Base-by-base conservation (phyloP, 192 early-diverging fungal species). In the Coemansia sp. region DNA sequence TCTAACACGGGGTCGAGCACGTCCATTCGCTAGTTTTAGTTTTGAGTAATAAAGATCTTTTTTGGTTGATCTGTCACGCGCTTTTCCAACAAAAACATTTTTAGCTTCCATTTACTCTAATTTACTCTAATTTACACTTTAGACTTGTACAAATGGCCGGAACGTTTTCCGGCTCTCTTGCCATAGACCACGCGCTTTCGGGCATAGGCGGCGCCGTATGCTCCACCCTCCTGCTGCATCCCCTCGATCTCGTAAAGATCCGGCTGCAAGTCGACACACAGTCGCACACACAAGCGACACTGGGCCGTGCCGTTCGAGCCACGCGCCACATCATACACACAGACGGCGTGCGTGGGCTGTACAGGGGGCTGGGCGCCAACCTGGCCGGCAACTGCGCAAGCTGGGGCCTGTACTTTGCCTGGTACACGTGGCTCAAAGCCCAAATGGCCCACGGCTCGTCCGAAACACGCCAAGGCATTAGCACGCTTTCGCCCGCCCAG, bases 341-440 rank as follows among this genome's bases (percentile, higher is more conserved):
- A 6, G 85, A 91, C 65, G 90, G 89, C 5, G 42, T 84, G 1
- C 68, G 76, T 15, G 94, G 93, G 7, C 82, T 99, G 3, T 99
- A 99, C 73, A 85, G 93, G n/a, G 97, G 95, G 10, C 65, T 99
- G 3, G 61, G 86, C 0, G 88, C 97, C 37, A 99, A 95, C 51
- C 84, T 98, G 56, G 90, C 90, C 11, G 97, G 96, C 0, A 86
- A 94, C 24, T 91, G 90, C 10, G 74, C 89, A 11, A 94, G 92
- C 49, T 99, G 97, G 96, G 95, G 95, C 1, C 73, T 99, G n/a
- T 99, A 98, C 65, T 98, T 99, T 79, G 92, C 87, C 31, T 93
- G 89, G 88, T 95, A 93, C 40, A 79, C 83, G 52, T 52, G 81
- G 77, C 54, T 71, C 60, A 79, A 74, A 56, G 63, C 70, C 53